Evolutionary conservation across 768 basidiomycete genomes (phyloP), one percentile per base, ranked within the genome.

Genomic region (Serendipita vermifera): DNA sequence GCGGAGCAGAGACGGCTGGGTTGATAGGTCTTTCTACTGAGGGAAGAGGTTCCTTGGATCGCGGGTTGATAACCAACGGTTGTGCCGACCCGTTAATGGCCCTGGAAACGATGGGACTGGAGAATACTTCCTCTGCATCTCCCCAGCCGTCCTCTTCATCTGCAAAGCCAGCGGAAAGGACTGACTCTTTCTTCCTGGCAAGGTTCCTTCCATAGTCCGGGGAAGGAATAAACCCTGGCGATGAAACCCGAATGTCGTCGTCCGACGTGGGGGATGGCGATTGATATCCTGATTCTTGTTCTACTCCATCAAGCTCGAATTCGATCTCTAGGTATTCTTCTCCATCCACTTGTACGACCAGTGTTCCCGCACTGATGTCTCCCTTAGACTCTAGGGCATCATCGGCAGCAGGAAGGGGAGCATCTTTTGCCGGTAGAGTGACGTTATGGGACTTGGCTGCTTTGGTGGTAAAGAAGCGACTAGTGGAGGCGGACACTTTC

Each of bases 231-330:
- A 26, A 41, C 2, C 14, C 13, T 13, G 36, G 14, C 13, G 13
- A 17, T 13, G 36, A 38, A 38, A 17, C 2, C 14, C 14, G 24
- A 26, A 22, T 15, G 46, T 84, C 78, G 24, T 57, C 43, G 26
- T 22, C 17, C 75, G 75, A 33, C 81, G 79, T 79, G 43, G 76
- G 69, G 6, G 77, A 69, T 14, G 85, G 86, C n/a, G 87, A 87
- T 55, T 85, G 73, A 67, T 89, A 90, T 14, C 87, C 87, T 59
- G 85, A 85, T 64, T 89, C 87, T 68, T 87, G 87, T 63, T 74
- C 72, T 14, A 86, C 78, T 7, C 61, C 63, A 54, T 78, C 73
- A 29, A 72, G 68, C 5, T 71, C 69, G 57, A 77, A 70, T n/a
- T 74, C 69, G 20, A 73, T 29, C 38, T 6, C 33, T n/a, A 6